A percentile compares a stretch with the other conserved stretches of the same genome.
Conservation (phyloP, 805 yeast genomes). For the Kodamaea hsintzibuensis region DNA sequence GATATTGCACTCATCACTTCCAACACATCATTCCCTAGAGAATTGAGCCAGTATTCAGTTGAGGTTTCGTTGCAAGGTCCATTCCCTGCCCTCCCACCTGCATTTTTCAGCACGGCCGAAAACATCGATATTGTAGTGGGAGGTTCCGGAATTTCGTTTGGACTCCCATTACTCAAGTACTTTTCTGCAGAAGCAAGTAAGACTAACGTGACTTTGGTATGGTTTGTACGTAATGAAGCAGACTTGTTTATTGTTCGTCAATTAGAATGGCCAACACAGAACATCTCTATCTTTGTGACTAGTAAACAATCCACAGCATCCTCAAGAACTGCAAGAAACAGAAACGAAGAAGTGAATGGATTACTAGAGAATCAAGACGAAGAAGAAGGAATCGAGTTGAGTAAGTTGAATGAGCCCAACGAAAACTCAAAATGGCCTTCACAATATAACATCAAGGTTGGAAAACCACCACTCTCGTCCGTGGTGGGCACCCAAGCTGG, state of each 20-base stretch:
- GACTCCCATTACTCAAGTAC: constrained; percentile 51
- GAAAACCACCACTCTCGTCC: constrained; percentile 46
- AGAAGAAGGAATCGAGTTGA: constrained; percentile 16
- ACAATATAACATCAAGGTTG: constrained; percentile 25
- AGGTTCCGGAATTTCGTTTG: constrained; percentile 73
- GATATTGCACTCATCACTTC: constrained; percentile 42
- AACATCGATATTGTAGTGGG: constrained; percentile 61
- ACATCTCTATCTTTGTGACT: constrained; percentile 11
- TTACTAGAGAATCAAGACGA: constrained; percentile 19
- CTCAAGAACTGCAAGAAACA: neutral
- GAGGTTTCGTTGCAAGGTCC: constrained; percentile 20
- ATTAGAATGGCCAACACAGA: constrained; percentile 17
- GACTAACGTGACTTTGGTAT: constrained; percentile 41
- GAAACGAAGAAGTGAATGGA: constrained; percentile 20
- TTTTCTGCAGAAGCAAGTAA: constrained; percentile 19
- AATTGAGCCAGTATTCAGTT: constrained; percentile 8
- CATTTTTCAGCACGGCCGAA: constrained; percentile 49
- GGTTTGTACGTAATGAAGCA: constrained; percentile 51
- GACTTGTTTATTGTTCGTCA: constrained; percentile 51
- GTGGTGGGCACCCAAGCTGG: constrained; percentile 31
- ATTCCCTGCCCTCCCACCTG: constrained; percentile 45
- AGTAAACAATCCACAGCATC: constrained; percentile 5
- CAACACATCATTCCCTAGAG: constrained; percentile 6
- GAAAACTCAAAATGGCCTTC: constrained; percentile 7
- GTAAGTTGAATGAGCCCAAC: constrained; percentile 23